A percentile compares a stretch with the other conserved stretches of the same genome.
These are phyloP conservation scores for Mycena crocata DNA, from an alignment of 768 basidiomycete species.

Conservation along the genomic window DNA sequence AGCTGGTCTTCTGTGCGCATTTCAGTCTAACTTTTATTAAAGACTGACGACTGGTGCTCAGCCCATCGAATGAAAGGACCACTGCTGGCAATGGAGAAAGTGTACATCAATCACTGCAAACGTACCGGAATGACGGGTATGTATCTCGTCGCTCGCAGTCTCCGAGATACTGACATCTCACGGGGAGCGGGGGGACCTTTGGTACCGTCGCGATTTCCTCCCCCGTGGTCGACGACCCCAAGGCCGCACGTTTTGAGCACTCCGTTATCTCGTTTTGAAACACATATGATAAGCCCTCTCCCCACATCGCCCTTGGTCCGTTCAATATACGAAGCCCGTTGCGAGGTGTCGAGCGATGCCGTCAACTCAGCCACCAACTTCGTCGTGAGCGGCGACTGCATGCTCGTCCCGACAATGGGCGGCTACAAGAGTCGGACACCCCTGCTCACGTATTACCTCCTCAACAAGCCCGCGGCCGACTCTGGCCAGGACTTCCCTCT, in stretches of 20 bases:
- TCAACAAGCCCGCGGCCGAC: not conserved
- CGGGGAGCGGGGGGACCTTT: no score
- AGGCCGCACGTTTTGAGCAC: not conserved
- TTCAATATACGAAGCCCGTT: not conserved
- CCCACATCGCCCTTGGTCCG: not conserved
- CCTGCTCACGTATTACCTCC: not conserved
- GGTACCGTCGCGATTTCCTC: not conserved
- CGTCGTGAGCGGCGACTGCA: not conserved
- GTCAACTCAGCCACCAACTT: not conserved
- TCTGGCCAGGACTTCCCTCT: not conserved
- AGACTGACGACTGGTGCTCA: not conserved
- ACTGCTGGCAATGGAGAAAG: constrained; percentile 34
- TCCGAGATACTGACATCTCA: no score
- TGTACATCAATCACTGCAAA: no score
- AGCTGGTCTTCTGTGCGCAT: constrained; percentile 26
- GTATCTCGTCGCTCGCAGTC: no score
- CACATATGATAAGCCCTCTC: not conserved
- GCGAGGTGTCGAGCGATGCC: not conserved
- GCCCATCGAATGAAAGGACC: not conserved
- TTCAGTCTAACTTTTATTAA: not conserved
- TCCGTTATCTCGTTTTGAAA: not conserved
- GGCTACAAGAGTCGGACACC: not conserved
- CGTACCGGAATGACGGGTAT: no score
- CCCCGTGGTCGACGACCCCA: not conserved
- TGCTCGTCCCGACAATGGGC: not conserved